Evolutionary conservation across 768 basidiomycete genomes (phyloP), one percentile per base, ranked within the genome.

Genomic region (Auriscalpium orientale): DNA sequence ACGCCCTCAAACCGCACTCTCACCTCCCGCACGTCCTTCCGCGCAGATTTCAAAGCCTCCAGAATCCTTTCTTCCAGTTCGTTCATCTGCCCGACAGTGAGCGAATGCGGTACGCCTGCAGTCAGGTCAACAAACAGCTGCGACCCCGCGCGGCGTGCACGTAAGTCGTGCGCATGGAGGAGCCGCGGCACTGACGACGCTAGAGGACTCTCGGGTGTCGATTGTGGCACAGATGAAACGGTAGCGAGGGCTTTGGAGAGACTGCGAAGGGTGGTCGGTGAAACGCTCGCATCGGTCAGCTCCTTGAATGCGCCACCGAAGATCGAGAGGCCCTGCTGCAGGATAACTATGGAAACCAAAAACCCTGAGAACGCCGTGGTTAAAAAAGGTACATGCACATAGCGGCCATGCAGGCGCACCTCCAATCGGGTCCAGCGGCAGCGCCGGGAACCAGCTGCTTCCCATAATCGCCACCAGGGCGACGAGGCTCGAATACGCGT

Each of bases 391-490:
- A 3, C 20, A 35, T 55, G 21, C 22, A 2, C 57, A 12, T 16
- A 44, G 44, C 49, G 15, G 47, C 43, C 61, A 53, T 33, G 54
- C 55, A 50, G 35, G 61, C 79, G 69, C 64, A 84, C 95, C 95
- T 60, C 97, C 97, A 37, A 99, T 78, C 9, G 97, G 95, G 68
- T 99, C 97, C 38, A 98, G 75, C 56, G 97, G 89, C 53, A 91
- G 66, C n/a, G 81, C 76, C 15, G 94, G 93, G 69, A 89, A 89
- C 61, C 83, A 76, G 76, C 90, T 90, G 10, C 87, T 91, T 12
- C 95, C 93, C 8, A 98, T 71, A 65, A 99, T 99, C 15, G 95
- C 95, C 47, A 88, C 79, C 54, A 98, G 81, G 11, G 95, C 93
- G 53, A 99, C 92, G 49, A 87, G 62, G 63, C 93, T 95, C 3